Conservation (phyloP, 495 filamentous ascomycete species). For the Xylaria grammica region DNA sequence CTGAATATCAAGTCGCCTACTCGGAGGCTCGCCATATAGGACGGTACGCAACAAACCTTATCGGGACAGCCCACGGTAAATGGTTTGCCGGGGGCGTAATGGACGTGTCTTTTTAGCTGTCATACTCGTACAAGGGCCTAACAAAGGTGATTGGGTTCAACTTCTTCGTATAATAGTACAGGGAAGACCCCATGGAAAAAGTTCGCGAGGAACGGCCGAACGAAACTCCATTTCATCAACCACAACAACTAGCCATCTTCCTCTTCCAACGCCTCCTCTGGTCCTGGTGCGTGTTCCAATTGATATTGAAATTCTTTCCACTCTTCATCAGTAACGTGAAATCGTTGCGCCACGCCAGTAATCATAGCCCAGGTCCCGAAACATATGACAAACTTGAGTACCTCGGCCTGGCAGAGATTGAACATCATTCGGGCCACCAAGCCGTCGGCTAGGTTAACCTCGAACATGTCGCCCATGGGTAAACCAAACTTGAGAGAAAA, state of each 20-base stretch:
- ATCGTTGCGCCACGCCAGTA: constrained; percentile 35
- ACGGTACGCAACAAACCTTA: not conserved
- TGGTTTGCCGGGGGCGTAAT: not conserved
- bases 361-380: constrained; percentile 41
- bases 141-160: no score
- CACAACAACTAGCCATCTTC: not conserved
- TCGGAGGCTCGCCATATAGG: not conserved
- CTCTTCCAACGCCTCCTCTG: not conserved
- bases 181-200: no score
- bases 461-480: constrained; percentile 29
- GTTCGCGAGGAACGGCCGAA: no score
- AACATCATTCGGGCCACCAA: constrained; percentile 29
- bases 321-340: constrained; percentile 42
- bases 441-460: constrained; percentile 25
- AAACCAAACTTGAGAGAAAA: constrained; percentile 32
- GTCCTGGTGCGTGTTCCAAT: not conserved
- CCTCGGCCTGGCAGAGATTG: constrained; percentile 44
- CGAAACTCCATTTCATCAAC: not conserved
- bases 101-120: not conserved
- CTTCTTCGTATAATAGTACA: no score
- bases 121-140: not conserved
- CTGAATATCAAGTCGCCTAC: not conserved
- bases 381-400: constrained; percentile 36
- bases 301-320: constrained; percentile 35
- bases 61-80: not conserved